phyloP scores from a whole-genome alignment of 805 yeast genomes.

The Millerozyma miso region DNA sequence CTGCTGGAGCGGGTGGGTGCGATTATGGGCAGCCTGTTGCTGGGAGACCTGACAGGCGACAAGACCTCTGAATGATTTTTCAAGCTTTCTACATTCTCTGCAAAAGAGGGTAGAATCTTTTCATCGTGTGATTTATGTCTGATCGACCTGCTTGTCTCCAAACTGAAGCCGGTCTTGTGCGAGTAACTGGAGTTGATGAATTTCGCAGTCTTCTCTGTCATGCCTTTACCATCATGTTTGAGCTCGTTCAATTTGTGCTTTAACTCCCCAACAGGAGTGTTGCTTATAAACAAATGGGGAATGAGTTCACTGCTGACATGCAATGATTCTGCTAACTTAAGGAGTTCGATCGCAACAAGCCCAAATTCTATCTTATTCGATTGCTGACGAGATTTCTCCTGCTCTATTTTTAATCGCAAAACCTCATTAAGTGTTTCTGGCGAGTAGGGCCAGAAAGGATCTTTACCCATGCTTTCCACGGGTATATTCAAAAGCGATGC shows the following conservation, averaged over 20 bases:
- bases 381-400: conserved; percentile 41
- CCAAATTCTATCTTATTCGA: conserved; percentile 28
- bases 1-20: conserved; percentile 21
- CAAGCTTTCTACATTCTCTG: conserved; percentile 18
- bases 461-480: conserved; percentile 8
- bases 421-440: conserved; percentile 34
- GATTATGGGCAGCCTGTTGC: conserved; percentile 21
- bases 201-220: conserved; percentile 9
- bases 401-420: conserved; percentile 34
- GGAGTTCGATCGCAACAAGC: conserved; percentile 30
- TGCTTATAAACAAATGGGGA: conserved; percentile 27
- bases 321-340: conserved; percentile 28
- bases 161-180: neutral
- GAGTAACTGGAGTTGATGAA: neutral
- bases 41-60: conserved; percentile 30
- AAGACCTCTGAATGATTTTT: conserved; percentile 14
- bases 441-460: conserved; percentile 25
- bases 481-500: conserved; percentile 20
- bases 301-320: conserved; percentile 33
- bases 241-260: conserved; percentile 14
- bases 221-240: conserved; percentile 10
- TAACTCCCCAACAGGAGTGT: conserved; percentile 12
- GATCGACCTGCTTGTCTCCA: neutral
- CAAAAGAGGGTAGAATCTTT: conserved; percentile 19
- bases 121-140: conserved; percentile 24